These are phyloP conservation scores for Massarina eburnea DNA, from an alignment of 2,329 filamentous ascomycete species.

Conservation along the genomic window DNA sequence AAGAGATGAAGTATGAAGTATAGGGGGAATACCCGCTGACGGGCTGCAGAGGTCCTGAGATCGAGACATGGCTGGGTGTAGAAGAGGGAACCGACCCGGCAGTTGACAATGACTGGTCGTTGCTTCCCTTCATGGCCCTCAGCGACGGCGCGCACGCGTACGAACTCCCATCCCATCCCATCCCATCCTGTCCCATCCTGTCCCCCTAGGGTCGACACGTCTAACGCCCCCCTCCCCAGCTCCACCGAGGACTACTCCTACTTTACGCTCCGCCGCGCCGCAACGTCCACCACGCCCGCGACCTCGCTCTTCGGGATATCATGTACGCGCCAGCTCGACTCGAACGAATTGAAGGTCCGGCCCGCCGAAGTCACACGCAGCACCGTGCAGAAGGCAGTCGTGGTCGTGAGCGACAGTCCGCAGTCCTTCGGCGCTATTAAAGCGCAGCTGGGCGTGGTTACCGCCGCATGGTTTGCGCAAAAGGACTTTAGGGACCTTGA, in stretches of 20 bases:
- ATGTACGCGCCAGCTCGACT: constrained; percentile 88
- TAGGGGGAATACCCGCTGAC: too few species aligned
- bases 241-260: constrained; percentile 97
- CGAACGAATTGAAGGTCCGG: constrained; percentile 72
- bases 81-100: constrained; percentile 76
- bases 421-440: constrained; percentile 88
- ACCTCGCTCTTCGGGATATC: constrained; percentile 94
- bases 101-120: constrained; percentile 80
- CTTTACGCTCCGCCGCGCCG: constrained; percentile 77
- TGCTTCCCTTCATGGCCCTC: constrained; percentile 95
- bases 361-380: constrained; percentile 92
- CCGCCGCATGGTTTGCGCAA: constrained; percentile 95
- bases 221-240: constrained; percentile 47
- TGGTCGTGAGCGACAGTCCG: constrained; percentile 89
- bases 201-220: not conserved
- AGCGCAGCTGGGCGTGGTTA: constrained; percentile 86
- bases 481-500: constrained; percentile 89
- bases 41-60: constrained; percentile 73
- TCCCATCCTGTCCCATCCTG: not conserved
- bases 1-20: too few species aligned
- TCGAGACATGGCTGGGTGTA: constrained; percentile 86
- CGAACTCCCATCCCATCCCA: not conserved
- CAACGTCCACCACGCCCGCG: constrained; percentile 53
- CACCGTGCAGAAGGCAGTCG: constrained; percentile 96
- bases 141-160: constrained; percentile 94